Conservation (phyloP, 305 asterid species). For the Solanum hybrid region DNA sequence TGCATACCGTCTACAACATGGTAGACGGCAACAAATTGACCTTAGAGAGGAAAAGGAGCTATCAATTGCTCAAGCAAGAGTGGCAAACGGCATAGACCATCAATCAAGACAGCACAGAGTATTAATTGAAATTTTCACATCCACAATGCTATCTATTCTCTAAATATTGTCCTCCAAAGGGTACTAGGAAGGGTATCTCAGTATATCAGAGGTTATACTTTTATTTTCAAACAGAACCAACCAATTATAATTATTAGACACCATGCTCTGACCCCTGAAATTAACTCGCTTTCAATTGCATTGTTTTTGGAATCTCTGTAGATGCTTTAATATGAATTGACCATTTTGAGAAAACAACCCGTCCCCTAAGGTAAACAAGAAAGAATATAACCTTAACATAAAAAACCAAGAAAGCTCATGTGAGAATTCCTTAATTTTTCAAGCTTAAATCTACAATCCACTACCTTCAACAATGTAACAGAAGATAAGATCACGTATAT, state of each 20-base stretch:
- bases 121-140: background rate
- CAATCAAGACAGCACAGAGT: background rate
- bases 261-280: background rate
- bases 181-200: background rate
- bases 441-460: background rate
- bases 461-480: background rate
- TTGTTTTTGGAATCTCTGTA: background rate
- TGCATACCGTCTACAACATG: background rate
- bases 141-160: background rate
- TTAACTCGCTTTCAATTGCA: background rate
- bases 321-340: background rate
- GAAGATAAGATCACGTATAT: background rate
- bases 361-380: background rate
- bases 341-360: background rate
- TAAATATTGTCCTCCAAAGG: background rate
- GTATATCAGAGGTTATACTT: background rate
- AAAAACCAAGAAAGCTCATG: background rate
- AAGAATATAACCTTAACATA: background rate
- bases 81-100: background rate
- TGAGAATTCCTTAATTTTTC: background rate
- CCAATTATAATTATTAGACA: background rate
- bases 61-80: background rate
- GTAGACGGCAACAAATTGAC: background rate
- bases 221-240: background rate
- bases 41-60: background rate